Conservation (phyloP, 129 eudicot species). For the Arctium minus region DNA sequence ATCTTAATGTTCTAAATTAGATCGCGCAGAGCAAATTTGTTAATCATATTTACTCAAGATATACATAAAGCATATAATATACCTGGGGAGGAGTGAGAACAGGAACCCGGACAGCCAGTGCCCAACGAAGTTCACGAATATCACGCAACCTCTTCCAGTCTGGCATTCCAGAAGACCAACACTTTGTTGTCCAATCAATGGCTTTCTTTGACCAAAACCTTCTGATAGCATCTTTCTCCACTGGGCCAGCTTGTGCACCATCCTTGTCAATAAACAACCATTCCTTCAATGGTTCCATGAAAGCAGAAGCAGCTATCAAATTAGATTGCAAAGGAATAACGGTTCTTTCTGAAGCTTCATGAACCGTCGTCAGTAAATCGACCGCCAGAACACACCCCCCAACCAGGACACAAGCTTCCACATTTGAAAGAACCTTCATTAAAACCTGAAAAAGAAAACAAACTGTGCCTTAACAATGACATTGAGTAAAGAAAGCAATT, state of each 20-base stretch:
- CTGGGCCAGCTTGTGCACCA: constrained; percentile 88
- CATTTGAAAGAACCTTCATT: constrained; percentile 88
- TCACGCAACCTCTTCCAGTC: constrained; percentile 93
- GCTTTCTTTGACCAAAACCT: constrained; percentile 87
- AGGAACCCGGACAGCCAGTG: constrained; percentile 81
- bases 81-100: constrained; percentile 88
- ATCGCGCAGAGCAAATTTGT: not conserved
- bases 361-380: constrained; percentile 85
- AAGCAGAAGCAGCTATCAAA: constrained; percentile 94
- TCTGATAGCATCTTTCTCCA: constrained; percentile 96
- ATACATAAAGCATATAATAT: constrained; percentile 4
- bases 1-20: not conserved
- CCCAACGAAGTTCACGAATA: constrained; percentile 99
- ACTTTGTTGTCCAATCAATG: constrained; percentile 92
- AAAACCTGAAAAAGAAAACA: constrained; percentile 55
- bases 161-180: constrained; percentile 94
- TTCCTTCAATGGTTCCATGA: constrained; percentile 90
- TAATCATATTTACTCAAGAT: not conserved
- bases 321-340: constrained; percentile 95
- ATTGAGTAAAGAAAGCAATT: not conserved
- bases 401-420: constrained; percentile 93
- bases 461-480: not conserved
- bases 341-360: constrained; percentile 96
- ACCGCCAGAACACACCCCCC: constrained; percentile 98
- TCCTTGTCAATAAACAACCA: constrained; percentile 80